Base-by-base conservation (phyloP, 225 moss, liverwort and hornwort genomes). In the Marchantia polymorpha region DNA sequence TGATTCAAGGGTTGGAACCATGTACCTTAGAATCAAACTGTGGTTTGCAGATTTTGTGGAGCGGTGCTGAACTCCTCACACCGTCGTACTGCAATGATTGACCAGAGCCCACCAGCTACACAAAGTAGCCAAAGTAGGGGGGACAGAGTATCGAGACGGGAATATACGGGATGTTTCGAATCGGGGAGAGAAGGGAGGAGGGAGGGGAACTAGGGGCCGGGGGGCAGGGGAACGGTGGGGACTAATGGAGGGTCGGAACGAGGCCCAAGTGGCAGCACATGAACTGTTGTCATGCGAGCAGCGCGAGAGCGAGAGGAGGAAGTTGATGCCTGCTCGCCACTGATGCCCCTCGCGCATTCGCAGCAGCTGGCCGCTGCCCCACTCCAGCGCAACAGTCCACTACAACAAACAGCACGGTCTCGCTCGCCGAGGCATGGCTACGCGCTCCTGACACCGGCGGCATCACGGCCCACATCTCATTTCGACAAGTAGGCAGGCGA, bases 181-280 rank as follows among this genome's bases (percentile, higher is more conserved):
- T 2, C 39, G 39, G 39, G 5, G 39, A 5, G 39, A 39, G 5
- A 39, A 39, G 39, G 39, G 3, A 39, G 39, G 39, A 5, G 5
- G 39, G 39, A 39, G 39, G 39, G 39, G 39, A 2, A 39, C 39
- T 39, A 39, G 39, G 39, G 39, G 39, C 39, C 39, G 39, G 39
- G 39, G 39, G 39, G 39, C 39, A 39, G 39, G 39, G 5, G 5
- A 39, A 5, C n/a, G n/a, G n/a, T n/a, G 39, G 39, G 39, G 39
- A 39, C 3, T 5, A 6, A 56, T 56, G 56, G 56, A 56, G 72
- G 72, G 72, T 9, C 23, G 15, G 10, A 23, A 48, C 1, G 22
- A 26, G 8, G n/a, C 12, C 52, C 72, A 52, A 72, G 72, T 72
- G 72, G 72, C 72, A 72, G 25, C 52, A 52, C 47, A 6, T 52